A percentile compares a stretch with the other conserved stretches of the same genome.
Conservation (phyloP, 1,284 basidiomycete genomes). For the Moesziomyces globuligerus region DNA sequence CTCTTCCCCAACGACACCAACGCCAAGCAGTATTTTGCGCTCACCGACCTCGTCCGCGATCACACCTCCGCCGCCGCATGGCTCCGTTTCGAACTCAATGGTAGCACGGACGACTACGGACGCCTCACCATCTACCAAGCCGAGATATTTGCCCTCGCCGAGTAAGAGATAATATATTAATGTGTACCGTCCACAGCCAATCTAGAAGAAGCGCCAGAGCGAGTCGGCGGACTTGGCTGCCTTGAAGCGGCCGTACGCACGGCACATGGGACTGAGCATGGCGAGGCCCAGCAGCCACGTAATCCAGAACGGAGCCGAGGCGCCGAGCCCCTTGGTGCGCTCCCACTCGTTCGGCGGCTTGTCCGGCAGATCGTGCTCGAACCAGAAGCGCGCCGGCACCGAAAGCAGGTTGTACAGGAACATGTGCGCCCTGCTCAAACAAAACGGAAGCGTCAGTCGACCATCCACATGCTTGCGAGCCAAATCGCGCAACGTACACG, state of each 20-base stretch:
- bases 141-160: conserved; percentile 29
- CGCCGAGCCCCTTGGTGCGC: conserved; percentile 13
- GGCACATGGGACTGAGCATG: conserved; percentile 34
- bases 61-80: neutral
- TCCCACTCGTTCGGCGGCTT: conserved; percentile 30
- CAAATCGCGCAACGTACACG: conserved; percentile 16
- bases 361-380: conserved; percentile 37
- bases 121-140: conserved; percentile 37
- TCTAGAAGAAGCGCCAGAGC: conserved; percentile 48
- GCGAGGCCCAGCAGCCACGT: conserved; percentile 24
- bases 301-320: conserved; percentile 33
- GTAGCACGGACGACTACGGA: conserved; percentile 49
- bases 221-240: conserved; percentile 13
- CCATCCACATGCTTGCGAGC: neutral
- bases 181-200: too few relatives aligned
- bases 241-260: conserved; percentile 37
- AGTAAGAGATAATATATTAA: too few relatives aligned
- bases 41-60: neutral
- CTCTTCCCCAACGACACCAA: conserved; percentile 37
- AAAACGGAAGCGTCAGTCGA: neutral
- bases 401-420: conserved; percentile 29
- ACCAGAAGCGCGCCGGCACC: conserved; percentile 27
- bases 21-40: conserved; percentile 35
- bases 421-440: conserved; percentile 18
- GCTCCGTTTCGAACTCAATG: conserved; percentile 28